A percentile compares a stretch with the other conserved stretches of the same genome.
These are phyloP conservation scores for Pseudopyricularia cyperi DNA, from an alignment of 2,329 filamentous ascomycete species.

Conservation along the genomic window DNA sequence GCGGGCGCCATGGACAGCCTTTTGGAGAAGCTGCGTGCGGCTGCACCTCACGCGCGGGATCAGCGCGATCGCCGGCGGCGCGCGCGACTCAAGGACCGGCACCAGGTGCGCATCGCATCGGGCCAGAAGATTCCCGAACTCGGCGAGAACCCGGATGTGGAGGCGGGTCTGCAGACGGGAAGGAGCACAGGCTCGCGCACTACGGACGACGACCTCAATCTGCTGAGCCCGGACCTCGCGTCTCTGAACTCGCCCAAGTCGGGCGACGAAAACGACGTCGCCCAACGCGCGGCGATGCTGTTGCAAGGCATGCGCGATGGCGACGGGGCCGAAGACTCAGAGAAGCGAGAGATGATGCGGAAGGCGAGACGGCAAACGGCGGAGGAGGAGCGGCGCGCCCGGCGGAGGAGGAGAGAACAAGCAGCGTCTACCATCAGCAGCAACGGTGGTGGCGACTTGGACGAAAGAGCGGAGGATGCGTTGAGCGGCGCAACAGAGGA, in stretches of 20 bases:
- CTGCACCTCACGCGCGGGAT: constrained; percentile 79
- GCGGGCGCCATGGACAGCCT: constrained; percentile 93
- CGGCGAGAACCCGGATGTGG: constrained; percentile 46
- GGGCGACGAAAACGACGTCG: constrained; percentile 58
- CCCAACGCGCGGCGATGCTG: constrained; percentile 69
- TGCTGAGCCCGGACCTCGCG: constrained; percentile 34
- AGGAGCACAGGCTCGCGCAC: constrained; percentile 20
- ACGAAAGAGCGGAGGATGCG: constrained; percentile 9
- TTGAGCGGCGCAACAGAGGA: constrained; percentile 5
- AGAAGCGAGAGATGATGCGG: constrained; percentile 48
- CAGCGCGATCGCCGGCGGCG: constrained; percentile 79
- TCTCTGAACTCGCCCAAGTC: constrained; percentile 18
- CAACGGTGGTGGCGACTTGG: constrained; percentile 42
- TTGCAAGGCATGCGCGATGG: constrained; percentile 70
- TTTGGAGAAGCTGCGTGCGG: constrained; percentile 86
- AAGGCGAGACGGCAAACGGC: constrained; percentile 55
- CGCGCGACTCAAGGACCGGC: constrained; percentile 77
- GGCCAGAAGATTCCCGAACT: constrained; percentile 77
- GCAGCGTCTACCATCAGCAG: constrained; percentile 24
- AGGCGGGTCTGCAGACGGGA: constrained; percentile 19
- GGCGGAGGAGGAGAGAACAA: constrained; percentile 55
- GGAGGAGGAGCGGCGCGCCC: constrained; percentile 60
- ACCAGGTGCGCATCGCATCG: constrained; percentile 79
- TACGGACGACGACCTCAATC: constrained; percentile 33
- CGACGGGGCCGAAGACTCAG: constrained; percentile 37